Evolutionary conservation across 768 basidiomycete species (phyloP), one percentile per base, ranked within the genome.

Genomic region (Russula griseocarnosa): DNA sequence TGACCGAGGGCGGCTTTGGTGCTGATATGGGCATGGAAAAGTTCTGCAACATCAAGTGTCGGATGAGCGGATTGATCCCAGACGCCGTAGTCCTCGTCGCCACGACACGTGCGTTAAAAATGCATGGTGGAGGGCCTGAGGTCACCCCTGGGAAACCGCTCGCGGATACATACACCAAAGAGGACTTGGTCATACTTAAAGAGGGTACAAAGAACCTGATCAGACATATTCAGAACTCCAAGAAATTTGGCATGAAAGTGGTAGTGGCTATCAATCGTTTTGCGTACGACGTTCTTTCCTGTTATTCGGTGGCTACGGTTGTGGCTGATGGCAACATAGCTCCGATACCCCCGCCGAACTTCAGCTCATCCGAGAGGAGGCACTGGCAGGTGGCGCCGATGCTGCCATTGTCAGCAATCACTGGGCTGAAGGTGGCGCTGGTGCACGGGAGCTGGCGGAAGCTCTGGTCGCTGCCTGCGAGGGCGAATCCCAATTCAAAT

Each of bases 21-120:
- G 95, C 96, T 24, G 96, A 99, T 74, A 99, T 98, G 86, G 96
- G 94, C 44, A 92, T 95, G 92, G 93, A 94, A 77, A 97, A 99
- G 76, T 99, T 98, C 82, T 98, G 93, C 82, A 98, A 98, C 77
- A 98, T 99, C 82, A 99, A 99, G 76, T 98, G 95, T 75, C 87
- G 96, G 65, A 81, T 90, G 62, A 94, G 92, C 66, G 96, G 95
- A 54, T 83, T 98, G 72, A 88, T 80, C 61, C 97, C 97, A 10
- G 92, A 99, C 75, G 96, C 94, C 3, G 89, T 89, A 42, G 86
- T 99, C 69, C 90, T 99, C 70, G 96, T 99, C 58, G 97, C 96
- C 8, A 99, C 96, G 5, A 94, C 96, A 32, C 90, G 96, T 68
- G 96, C 96, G 24, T 79, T 99, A 66, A 99, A 98, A 83, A 99